A percentile compares a stretch with the other conserved stretches of the same genome.
phyloP scores from a whole-genome alignment of 805 yeast genomes.

The Grigorovia yakushimaensis region DNA sequence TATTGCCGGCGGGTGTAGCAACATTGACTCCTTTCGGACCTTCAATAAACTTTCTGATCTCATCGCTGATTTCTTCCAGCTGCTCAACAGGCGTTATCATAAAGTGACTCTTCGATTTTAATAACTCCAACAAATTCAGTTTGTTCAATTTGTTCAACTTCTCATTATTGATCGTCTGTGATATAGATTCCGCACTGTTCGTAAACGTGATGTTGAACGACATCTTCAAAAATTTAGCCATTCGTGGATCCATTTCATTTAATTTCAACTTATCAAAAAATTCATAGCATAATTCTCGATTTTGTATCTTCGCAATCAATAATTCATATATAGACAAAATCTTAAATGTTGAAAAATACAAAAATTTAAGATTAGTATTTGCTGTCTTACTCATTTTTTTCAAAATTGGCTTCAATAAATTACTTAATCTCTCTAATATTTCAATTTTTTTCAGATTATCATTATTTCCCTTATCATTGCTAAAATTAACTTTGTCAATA shows the following conservation, averaged over 20 bases:
- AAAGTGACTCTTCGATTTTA: constrained; percentile 14
- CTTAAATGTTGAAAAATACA: constrained; percentile 26
- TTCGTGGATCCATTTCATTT: constrained; percentile 12
- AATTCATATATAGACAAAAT: constrained; percentile 23
- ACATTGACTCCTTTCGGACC: too few relatives aligned
- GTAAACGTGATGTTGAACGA: constrained; percentile 17
- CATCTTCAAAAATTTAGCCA: constrained; percentile 15
- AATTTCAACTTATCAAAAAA: constrained; percentile 10
- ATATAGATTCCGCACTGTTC: neutral
- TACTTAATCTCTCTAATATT: constrained; percentile 13
- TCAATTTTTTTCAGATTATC: neutral
- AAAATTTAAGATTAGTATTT: constrained; percentile 19
- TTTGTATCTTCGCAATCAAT: constrained; percentile 16
- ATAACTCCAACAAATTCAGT: constrained; percentile 10
- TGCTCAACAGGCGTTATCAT: constrained; percentile 5
- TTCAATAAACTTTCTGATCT: neutral
- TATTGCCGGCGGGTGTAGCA: too few relatives aligned
- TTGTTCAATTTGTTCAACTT: neutral
- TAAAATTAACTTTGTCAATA: neutral
- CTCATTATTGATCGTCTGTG: neutral
- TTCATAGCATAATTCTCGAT: constrained; percentile 15
- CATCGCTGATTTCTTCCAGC: constrained; percentile 1
- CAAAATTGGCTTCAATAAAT: constrained; percentile 14
- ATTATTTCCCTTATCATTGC: neutral
- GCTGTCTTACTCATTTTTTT: constrained; percentile 16